Percentiles rank a stretch among this genome's conserved stretches.
phyloP scores from a whole-genome alignment of 2,329 filamentous ascomycete genomes.

The Fusarium sp. region DNA sequence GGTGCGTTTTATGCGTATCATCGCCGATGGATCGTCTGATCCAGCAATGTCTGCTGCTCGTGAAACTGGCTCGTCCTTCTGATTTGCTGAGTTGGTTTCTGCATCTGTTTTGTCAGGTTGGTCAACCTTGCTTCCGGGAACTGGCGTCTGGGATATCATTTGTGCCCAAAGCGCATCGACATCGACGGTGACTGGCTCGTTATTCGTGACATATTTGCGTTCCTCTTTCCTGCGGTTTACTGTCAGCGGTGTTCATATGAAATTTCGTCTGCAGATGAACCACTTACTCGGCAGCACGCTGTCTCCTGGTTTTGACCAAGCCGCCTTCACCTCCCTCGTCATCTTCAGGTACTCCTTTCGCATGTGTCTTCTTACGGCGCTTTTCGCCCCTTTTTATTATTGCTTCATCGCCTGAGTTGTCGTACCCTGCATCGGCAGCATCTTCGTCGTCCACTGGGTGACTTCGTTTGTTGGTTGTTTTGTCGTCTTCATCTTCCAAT shows the following conservation, averaged over 20 bases:
- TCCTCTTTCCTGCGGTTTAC: constrained; percentile 65
- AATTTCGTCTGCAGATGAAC: background rate
- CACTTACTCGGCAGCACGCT: constrained; percentile 74
- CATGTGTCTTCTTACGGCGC: constrained; percentile 61
- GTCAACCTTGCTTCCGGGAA: constrained; percentile 14
- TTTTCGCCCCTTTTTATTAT: constrained; percentile 74
- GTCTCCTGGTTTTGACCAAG: constrained; percentile 78
- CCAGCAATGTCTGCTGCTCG: background rate
- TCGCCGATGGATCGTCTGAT: constrained; percentile 52
- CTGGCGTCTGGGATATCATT: constrained; percentile 65
- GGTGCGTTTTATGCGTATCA: constrained; percentile 76
- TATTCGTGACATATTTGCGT: constrained; percentile 63
- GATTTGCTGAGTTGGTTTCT: constrained; percentile 7
- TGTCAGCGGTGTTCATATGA: constrained; percentile 24
- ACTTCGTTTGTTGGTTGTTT: constrained; percentile 46
- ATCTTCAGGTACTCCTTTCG: constrained; percentile 54
- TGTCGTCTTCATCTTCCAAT: constrained; percentile 58
- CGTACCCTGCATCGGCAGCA: constrained; percentile 64
- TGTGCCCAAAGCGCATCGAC: constrained; percentile 78
- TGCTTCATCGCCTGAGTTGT: constrained; percentile 80
- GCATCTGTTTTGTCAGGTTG: constrained; percentile 19
- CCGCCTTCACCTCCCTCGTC: constrained; percentile 71
- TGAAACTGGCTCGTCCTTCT: constrained; percentile 27
- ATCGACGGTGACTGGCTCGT: constrained; percentile 75
- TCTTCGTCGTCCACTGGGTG: constrained; percentile 39